phyloP scores from a whole-genome alignment of 176 grass and related monocot species.

The Ensete glaucum region DNA sequence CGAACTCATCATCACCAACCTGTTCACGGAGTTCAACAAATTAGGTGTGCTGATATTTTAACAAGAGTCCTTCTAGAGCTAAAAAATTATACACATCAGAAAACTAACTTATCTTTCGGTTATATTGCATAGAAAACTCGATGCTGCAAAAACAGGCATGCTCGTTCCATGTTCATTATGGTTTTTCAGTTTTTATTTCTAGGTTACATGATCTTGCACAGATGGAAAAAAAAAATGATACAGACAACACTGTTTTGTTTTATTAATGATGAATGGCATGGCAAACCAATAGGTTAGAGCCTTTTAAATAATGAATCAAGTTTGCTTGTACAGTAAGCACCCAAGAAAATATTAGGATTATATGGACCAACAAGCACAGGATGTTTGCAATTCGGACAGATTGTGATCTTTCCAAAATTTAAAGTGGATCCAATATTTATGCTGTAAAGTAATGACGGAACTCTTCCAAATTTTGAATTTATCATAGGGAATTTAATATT shows the following conservation, averaged over 20 bases:
- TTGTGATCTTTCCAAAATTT: too few species aligned
- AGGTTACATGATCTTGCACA: neutral
- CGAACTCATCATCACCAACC: conserved; percentile 99
- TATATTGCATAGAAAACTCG: neutral
- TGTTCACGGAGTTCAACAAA: conserved; percentile 20
- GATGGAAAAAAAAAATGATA: neutral
- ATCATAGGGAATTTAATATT: too few species aligned
- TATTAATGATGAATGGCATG: neutral
- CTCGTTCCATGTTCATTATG: neutral
- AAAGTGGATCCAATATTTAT: too few species aligned
- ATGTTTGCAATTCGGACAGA: too few species aligned
- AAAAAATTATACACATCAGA: too few species aligned
- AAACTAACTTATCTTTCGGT: neutral
- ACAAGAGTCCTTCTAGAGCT: neutral
- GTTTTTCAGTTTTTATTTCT: neutral
- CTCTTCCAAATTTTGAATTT: too few species aligned
- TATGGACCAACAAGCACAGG: neutral
- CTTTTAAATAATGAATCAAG: neutral
- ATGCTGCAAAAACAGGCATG: neutral
- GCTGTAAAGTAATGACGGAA: too few species aligned
- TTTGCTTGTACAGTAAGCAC: neutral
- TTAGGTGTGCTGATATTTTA: neutral
- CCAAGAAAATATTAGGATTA: neutral
- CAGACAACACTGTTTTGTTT: neutral
- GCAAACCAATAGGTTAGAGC: neutral